Percentiles rank a stretch among this genome's conserved stretches.
Conservation (phyloP, 805 yeast species). For the Nakazawaea holstii region DNA sequence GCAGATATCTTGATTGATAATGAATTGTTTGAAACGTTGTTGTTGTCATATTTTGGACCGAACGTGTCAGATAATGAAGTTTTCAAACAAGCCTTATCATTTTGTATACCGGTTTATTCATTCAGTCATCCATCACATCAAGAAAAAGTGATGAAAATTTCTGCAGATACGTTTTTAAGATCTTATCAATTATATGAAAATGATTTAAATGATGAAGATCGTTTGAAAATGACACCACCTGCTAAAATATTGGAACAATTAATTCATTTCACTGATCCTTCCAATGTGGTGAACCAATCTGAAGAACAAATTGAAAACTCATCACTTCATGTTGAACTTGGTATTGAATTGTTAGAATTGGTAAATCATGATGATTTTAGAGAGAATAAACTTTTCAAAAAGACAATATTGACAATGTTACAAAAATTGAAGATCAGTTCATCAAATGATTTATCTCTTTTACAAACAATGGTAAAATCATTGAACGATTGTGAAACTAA, state of each 20-base stretch:
- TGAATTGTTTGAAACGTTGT: constrained; percentile 64
- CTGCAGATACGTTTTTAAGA: constrained; percentile 61
- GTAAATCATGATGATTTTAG: constrained; percentile 38
- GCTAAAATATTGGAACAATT: constrained; percentile 61
- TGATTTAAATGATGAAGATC: constrained; percentile 26
- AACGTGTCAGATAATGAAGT: constrained; percentile 55
- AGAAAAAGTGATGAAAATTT: constrained; percentile 52
- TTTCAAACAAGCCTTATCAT: constrained; percentile 73
- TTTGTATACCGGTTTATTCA: constrained; percentile 84
- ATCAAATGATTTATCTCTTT: constrained; percentile 14
- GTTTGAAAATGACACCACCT: constrained; percentile 33
- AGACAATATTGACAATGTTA: constrained; percentile 45
- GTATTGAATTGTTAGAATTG: constrained; percentile 46
- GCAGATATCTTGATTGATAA: constrained; percentile 71
- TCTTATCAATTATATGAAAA: constrained; percentile 37
- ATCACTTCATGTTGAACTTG: constrained; percentile 51
- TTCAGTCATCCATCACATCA: constrained; percentile 74
- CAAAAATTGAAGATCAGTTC: constrained; percentile 41
- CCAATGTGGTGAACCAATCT: constrained; percentile 46
- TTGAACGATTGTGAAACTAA: constrained; percentile 1
- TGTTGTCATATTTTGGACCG: constrained; percentile 74
- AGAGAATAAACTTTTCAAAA: constrained; percentile 46
- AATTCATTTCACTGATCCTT: constrained; percentile 82
- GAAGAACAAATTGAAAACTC: constrained; percentile 36
- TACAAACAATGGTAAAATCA: constrained; percentile 7